These are phyloP conservation scores for Ophiostoma triangulosporum DNA, from an alignment of 2,329 filamentous ascomycete species.

Conservation along the genomic window DNA sequence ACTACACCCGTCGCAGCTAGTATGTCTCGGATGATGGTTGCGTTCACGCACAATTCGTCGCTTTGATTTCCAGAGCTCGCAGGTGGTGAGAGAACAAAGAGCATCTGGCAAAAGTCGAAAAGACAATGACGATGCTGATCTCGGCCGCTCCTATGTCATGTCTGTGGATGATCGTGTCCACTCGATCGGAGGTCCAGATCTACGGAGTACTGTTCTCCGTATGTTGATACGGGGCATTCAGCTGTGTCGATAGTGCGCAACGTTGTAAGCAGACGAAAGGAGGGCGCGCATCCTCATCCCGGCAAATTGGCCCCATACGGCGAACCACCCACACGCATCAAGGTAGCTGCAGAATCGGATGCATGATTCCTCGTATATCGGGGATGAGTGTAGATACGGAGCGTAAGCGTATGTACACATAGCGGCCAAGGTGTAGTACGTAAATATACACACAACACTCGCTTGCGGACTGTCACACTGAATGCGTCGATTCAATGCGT, in stretches of 20 bases:
- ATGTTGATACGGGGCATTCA: no score
- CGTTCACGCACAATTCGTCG: background rate
- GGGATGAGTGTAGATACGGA: background rate
- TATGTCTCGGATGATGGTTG: background rate
- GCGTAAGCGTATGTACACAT: no score
- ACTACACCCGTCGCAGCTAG: background rate
- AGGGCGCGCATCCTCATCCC: slow-evolving; percentile 1
- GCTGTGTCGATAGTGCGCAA: no score
- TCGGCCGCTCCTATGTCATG: background rate
- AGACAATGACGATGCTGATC: background rate
- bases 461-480: background rate
- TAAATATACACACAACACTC: background rate
- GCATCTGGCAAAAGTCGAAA: background rate
- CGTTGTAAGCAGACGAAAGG: no score
- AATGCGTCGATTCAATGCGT: no score
- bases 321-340: background rate
- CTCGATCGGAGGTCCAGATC: background rate
- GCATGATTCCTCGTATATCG: background rate
- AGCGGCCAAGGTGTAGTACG: background rate
- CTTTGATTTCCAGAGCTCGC: no score
- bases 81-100: background rate
- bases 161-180: background rate
- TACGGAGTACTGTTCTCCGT: background rate
- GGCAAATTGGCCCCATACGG: background rate
- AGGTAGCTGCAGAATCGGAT: background rate